Base-by-base conservation (phyloP, 2,329 filamentous ascomycete genomes). In the Talaromyces sp. region DNA sequence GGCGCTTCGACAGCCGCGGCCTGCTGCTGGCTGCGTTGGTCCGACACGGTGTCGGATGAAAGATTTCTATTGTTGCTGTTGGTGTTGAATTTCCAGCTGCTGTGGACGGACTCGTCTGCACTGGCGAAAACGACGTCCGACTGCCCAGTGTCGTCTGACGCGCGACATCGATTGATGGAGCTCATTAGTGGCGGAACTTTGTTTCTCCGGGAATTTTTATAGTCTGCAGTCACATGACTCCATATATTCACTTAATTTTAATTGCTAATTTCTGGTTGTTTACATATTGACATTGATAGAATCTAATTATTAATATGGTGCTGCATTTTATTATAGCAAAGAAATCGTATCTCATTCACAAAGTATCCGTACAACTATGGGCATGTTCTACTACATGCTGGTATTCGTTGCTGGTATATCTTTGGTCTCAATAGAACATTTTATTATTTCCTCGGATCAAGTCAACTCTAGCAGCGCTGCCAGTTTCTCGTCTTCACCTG, bases 401-500 rank as follows among this genome's bases (percentile, higher is more conserved):
- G 48, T 17, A 27, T 27, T 26, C n/a, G 27, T 29, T 24, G 12
- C 48, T 26, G 21, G 6, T 52, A 52, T 52, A 52, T 29, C 48
- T 8, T 19, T 29, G 3, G 19, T 54, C 21, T 29, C 10, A 21
- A 17, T 26, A 32, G 10, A 12, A 35, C 21, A 54, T 9, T 6
- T 10, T 11, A 5, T 7, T 35, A 54, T 9, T 6, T 10, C n/a
- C 12, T 7, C 38, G 46, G 6, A 48, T 57, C 50, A 59, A 21
- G 54, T 71, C 70, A 74, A 71, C 59, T 76, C 73, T 61, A 79
- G 63, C 27, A 79, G 52, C 10, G 68, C 69, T 55, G 70, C 69
- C 32, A 79, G 63, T 64, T 72, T 76, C 61, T 72, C 65, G 31
- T 70, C 66, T 19, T 54, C 67, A 67, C 57, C 66, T 68, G 53